A percentile compares a stretch with the other conserved stretches of the same genome.
These are phyloP conservation scores for Astrothelium subdiscretum DNA, from an alignment of 495 filamentous ascomycete species.

Conservation along the genomic window DNA sequence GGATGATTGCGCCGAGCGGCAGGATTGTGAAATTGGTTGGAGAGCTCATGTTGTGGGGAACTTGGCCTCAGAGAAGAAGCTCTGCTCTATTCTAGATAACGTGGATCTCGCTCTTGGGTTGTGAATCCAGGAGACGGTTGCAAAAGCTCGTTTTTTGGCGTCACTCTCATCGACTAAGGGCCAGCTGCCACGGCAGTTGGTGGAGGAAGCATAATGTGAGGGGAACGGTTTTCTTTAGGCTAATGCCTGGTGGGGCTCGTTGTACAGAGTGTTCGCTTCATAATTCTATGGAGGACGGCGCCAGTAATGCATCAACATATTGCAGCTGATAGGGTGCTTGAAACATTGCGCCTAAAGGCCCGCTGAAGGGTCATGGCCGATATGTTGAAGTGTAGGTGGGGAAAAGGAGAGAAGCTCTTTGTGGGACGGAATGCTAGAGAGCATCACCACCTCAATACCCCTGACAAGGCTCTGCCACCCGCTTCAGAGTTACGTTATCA, in stretches of 20 bases:
- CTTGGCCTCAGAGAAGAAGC: no score
- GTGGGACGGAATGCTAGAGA: neutral
- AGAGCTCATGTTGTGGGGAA: neutral
- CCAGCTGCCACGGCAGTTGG: neutral
- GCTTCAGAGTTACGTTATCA: no score
- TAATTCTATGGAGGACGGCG: neutral
- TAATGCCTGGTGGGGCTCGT: neutral
- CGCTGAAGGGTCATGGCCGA: neutral
- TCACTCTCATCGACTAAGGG: neutral
- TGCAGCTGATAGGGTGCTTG: neutral
- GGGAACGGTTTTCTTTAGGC: neutral
- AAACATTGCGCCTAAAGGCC: neutral
- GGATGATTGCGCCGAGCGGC: constrained; percentile 77
- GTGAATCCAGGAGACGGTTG: neutral
- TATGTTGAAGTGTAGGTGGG: neutral
- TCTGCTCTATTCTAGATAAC: neutral
- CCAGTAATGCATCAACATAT: neutral
- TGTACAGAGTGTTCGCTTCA: neutral
- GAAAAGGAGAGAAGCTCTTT: neutral
- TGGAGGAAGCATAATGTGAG: neutral
- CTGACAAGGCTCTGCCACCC: no score
- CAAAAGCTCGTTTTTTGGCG: neutral
- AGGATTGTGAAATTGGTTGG: constrained; percentile 47
- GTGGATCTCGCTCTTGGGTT: neutral
- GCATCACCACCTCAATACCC: neutral